A percentile compares a stretch with the other conserved stretches of the same genome.
phyloP scores from a whole-genome alignment of 2,329 filamentous ascomycete species.

The Shiraia sp. region DNA sequence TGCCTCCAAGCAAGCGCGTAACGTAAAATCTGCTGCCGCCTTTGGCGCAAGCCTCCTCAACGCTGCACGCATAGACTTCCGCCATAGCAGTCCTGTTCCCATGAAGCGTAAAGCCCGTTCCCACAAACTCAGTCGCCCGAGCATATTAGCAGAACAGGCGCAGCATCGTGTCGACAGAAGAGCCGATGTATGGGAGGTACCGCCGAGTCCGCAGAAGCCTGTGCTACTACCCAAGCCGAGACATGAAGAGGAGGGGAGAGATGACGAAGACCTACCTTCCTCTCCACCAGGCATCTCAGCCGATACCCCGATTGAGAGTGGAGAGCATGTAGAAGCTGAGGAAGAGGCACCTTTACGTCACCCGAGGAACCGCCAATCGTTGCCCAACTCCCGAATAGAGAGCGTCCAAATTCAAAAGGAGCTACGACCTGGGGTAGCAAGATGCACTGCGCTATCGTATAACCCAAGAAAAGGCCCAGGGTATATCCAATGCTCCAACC shows the following conservation, averaged over 20 bases:
- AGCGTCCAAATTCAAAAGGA: slow-evolving; percentile 2
- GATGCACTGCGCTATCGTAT: slow-evolving; percentile 10
- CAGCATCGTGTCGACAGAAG: slow-evolving; percentile 10
- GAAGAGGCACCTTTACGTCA: neutral
- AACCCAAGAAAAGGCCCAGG: slow-evolving; percentile 3
- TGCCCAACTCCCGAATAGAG: neutral
- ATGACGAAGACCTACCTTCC: neutral
- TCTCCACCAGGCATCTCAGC: neutral
- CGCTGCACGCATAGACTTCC: slow-evolving; percentile 25
- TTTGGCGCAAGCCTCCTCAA: slow-evolving; percentile 34
- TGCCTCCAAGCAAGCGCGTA: slow-evolving; percentile 3
- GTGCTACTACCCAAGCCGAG: too few species aligned
- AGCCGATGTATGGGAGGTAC: slow-evolving; percentile 12
- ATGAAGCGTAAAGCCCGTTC: slow-evolving; percentile 2
- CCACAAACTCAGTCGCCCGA: slow-evolving; percentile 26
- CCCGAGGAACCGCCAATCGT: neutral
- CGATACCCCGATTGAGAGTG: too few species aligned
- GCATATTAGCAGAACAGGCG: slow-evolving; percentile 7
- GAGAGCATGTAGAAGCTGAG: neutral
- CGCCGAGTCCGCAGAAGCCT: too few species aligned
- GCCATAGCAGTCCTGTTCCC: slow-evolving; percentile 5
- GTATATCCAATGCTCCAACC: slow-evolving; percentile 9
- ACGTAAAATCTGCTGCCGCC: slow-evolving; percentile 15
- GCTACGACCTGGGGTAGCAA: slow-evolving; percentile 3
- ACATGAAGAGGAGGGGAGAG: too few species aligned